A percentile compares a stretch with the other conserved stretches of the same genome.
These are phyloP conservation scores for Metschnikowia lochheadii DNA, from an alignment of 805 yeast species.

Conservation along the genomic window DNA sequence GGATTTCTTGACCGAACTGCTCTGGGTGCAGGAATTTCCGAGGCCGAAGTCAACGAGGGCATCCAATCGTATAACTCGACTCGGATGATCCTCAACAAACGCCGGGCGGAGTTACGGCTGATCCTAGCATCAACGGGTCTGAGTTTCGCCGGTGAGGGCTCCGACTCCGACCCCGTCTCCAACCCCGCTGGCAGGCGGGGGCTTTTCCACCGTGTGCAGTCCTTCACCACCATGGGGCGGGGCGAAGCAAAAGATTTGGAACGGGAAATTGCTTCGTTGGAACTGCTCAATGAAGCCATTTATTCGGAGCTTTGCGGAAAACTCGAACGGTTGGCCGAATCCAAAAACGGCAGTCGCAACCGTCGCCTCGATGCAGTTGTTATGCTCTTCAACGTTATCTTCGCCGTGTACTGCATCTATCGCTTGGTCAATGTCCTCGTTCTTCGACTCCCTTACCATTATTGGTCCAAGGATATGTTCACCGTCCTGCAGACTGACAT, in stretches of 20 bases:
- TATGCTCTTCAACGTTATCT: conserved; percentile 21
- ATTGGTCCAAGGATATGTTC: conserved; percentile 1
- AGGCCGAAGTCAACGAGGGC: conserved; percentile 21
- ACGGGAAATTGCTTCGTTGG: conserved; percentile 38
- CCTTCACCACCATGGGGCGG: conserved; percentile 25
- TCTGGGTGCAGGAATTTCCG: background rate
- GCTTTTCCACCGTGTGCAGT: conserved; percentile 37
- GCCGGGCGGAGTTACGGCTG: conserved; percentile 30
- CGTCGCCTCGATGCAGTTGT: conserved; percentile 2
- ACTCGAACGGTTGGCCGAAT: conserved; percentile 7
- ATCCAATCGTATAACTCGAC: conserved; percentile 43
- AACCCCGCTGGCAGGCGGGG: conserved; percentile 1
- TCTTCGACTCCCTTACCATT: conserved; percentile 36
- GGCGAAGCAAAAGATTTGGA: conserved; percentile 32
- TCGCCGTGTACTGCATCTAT: conserved; percentile 49
- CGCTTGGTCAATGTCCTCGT: conserved; percentile 41
- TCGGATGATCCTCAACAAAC: conserved; percentile 27
- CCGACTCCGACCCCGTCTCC: too few relatives aligned
- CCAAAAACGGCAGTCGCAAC: background rate
- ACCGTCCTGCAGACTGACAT: too few relatives aligned
- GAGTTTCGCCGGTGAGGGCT: conserved; percentile 16
- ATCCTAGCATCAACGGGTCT: conserved; percentile 23
- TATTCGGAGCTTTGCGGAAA: conserved; percentile 28
- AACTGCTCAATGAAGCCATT: conserved; percentile 25
- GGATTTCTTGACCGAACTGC: background rate